A percentile compares a stretch with the other conserved stretches of the same genome.
Evolutionary conservation across 106 monocot species (phyloP).

Genomic region (Phalaenopsis aphrodite): DNA sequence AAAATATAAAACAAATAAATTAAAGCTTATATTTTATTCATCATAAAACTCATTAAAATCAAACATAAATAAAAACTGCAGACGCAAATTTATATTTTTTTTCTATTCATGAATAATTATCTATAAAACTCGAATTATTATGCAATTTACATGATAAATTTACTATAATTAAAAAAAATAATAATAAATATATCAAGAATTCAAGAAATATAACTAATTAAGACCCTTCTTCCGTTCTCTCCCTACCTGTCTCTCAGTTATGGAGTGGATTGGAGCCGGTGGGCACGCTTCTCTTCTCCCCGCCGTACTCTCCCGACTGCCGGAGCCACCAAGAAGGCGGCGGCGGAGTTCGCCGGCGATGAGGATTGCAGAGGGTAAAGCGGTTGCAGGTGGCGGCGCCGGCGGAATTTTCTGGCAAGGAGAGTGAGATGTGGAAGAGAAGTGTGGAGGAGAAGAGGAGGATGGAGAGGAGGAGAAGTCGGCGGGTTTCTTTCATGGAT

Average conservation of each 20-base stretch:
- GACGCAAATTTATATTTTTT: too few species aligned
- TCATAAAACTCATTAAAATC: too few species aligned
- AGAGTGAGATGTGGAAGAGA: background rate
- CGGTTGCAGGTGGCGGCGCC: background rate
- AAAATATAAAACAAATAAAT: too few species aligned
- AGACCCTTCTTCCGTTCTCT: too few species aligned
- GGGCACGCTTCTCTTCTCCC: background rate
- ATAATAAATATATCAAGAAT: too few species aligned
- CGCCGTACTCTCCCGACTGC: background rate
- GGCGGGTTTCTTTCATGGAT: background rate
- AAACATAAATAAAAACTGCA: too few species aligned
- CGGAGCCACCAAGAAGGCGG: constrained; percentile 1
- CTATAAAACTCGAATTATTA: too few species aligned
- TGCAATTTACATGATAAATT: too few species aligned
- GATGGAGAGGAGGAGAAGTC: background rate
- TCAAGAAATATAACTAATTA: too few species aligned
- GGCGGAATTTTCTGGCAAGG: background rate
- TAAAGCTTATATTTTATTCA: too few species aligned
- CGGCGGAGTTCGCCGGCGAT: background rate
- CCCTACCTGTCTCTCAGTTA: background rate
- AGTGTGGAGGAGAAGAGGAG: background rate
- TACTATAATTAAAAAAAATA: too few species aligned
- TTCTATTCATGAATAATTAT: too few species aligned
- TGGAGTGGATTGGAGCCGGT: background rate
- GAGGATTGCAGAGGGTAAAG: background rate